Evolutionary conservation across 2,329 filamentous ascomycete species (phyloP).

Genomic region (Lasiodiplodia citricola): DNA sequence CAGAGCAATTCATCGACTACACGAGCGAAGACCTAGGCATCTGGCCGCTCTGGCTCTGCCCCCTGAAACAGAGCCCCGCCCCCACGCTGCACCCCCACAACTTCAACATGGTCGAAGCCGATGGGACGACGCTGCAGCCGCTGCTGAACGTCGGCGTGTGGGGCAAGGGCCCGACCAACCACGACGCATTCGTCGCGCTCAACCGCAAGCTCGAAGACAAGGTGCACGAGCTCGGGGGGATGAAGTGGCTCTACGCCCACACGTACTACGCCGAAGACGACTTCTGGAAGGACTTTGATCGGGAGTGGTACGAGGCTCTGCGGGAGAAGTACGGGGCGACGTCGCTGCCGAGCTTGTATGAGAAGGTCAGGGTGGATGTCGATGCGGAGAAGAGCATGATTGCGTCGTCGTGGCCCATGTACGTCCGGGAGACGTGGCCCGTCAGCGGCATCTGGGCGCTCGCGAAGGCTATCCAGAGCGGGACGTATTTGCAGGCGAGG

Average conservation of each 20-base stretch:
- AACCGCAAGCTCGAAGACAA: slow-evolving; percentile 68
- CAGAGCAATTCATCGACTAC: slow-evolving; percentile 51
- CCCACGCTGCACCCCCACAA: slow-evolving; percentile 29
- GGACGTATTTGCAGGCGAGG: slow-evolving; percentile 6
- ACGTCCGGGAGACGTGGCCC: slow-evolving; percentile 5
- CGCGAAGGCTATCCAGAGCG: not conserved
- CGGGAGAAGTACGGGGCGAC: slow-evolving; percentile 64
- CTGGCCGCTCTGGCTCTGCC: slow-evolving; percentile 56
- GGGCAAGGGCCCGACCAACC: slow-evolving; percentile 55
- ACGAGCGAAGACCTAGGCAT: slow-evolving; percentile 48
- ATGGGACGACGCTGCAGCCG: not conserved
- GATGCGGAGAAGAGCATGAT: not conserved
- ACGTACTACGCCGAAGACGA: slow-evolving; percentile 71
- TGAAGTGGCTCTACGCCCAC: slow-evolving; percentile 74
- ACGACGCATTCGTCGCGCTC: slow-evolving; percentile 51
- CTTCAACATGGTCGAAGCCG: slow-evolving; percentile 38
- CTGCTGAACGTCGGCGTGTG: slow-evolving; percentile 70
- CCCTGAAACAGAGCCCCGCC: slow-evolving; percentile 40
- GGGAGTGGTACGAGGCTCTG: slow-evolving; percentile 61
- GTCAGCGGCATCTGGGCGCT: slow-evolving; percentile 14
- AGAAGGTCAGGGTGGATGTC: slow-evolving; percentile 62
- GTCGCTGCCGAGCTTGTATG: slow-evolving; percentile 67
- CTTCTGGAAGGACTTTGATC: slow-evolving; percentile 71
- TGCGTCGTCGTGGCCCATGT: not conserved
- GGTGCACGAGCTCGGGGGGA: slow-evolving; percentile 64